Evolutionary conservation across 352 stramenopile species (phyloP).

Genomic region (Phytophthora cactorum): DNA sequence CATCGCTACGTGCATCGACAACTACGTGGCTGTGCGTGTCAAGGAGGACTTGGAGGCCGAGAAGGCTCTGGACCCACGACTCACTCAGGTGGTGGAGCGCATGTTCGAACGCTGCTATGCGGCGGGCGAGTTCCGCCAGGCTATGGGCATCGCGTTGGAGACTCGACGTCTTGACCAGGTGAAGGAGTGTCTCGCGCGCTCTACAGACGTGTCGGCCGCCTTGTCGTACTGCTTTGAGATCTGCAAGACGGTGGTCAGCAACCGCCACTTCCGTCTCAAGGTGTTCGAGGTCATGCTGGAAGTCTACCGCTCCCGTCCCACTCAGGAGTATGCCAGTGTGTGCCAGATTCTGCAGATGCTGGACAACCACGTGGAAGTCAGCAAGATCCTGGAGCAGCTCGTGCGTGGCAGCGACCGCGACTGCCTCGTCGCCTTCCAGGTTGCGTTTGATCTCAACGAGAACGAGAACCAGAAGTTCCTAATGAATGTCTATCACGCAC

Average conservation of each 20-base stretch:
- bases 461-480: constrained; percentile 99
- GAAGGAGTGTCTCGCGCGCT: constrained; percentile 89
- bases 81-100: constrained; percentile 95
- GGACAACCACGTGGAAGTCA: constrained; percentile 82
- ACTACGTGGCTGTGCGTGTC: constrained; percentile 93
- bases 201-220: constrained; percentile 69
- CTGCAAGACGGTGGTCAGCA: constrained; percentile 93
- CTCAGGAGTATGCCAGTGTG: constrained; percentile 75
- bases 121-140: constrained; percentile 95
- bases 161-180: constrained; percentile 93
- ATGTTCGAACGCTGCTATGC: constrained; percentile 98
- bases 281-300: constrained; percentile 93
- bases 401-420: constrained; percentile 74
- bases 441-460: constrained; percentile 98
- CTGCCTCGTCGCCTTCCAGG: constrained; percentile 95
- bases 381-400: constrained; percentile 89
- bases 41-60: constrained; percentile 81
- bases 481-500: constrained; percentile 86
- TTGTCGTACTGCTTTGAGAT: constrained; percentile 95
- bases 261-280: constrained; percentile 95
- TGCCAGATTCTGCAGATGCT: constrained; percentile 92
- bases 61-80: constrained; percentile 87
- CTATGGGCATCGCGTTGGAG: constrained; percentile 98
- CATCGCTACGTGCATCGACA: constrained; percentile 97
- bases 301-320: constrained; percentile 69